Percentiles rank a stretch among this genome's conserved stretches.
Evolutionary conservation across 805 yeast genomes (phyloP).

Genomic region (Hanseniaspora vineae): DNA sequence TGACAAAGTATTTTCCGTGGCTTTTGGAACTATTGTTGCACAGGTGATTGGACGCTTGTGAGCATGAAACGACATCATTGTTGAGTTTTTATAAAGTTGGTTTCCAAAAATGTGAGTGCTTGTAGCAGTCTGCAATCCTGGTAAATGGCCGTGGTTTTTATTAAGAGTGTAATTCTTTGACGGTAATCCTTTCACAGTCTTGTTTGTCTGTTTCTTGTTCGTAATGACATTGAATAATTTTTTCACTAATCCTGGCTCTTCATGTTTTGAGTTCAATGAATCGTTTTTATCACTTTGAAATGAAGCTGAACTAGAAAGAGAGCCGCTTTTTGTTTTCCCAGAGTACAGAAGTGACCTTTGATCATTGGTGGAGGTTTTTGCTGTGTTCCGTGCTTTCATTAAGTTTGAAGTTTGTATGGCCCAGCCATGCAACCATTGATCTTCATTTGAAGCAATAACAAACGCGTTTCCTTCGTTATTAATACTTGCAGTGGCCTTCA

Average conservation of each 20-base stretch:
- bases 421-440: constrained; percentile 83
- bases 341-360: too few relatives aligned
- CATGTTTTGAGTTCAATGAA: background rate
- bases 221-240: background rate
- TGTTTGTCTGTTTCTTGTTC: background rate
- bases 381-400: too few relatives aligned
- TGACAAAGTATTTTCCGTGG: constrained; percentile 50
- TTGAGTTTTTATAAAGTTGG: too few relatives aligned
- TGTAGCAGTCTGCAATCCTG: background rate
- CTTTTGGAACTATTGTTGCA: constrained; percentile 66
- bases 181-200: background rate
- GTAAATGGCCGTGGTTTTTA: background rate
- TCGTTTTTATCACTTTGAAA: background rate
- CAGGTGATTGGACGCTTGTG: constrained; percentile 62
- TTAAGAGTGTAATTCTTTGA: background rate
- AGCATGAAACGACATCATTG: constrained; percentile 50
- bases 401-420: constrained; percentile 24
- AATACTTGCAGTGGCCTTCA: constrained; percentile 33
- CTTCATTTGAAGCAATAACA: constrained; percentile 74
- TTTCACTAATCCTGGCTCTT: background rate
- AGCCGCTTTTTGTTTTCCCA: background rate
- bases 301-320: background rate
- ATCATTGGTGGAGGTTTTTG: too few relatives aligned
- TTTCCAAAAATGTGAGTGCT: background rate
- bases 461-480: constrained; percentile 18